phyloP scores from a whole-genome alignment of 2,329 filamentous ascomycete genomes.

The Myriosclerotinia curreyana region DNA sequence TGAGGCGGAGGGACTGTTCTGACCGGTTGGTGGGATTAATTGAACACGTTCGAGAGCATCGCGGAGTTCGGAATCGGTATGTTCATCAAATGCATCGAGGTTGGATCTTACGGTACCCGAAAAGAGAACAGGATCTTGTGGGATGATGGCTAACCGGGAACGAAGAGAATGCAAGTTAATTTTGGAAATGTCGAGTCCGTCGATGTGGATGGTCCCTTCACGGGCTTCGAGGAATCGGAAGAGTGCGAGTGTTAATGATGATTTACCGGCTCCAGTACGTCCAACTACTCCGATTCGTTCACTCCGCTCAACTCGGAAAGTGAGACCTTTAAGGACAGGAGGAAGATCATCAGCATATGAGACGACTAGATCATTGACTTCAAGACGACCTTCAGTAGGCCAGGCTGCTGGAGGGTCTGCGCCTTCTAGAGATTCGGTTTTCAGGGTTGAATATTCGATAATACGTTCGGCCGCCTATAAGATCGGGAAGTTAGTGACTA shows the following conservation, averaged over 20 bases:
- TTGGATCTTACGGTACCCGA: constrained; percentile 74
- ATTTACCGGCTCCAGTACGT: constrained; percentile 75
- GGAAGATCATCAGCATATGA: constrained; percentile 69
- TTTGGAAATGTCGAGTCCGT: constrained; percentile 71
- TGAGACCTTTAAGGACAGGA: constrained; percentile 66
- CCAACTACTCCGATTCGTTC: constrained; percentile 75
- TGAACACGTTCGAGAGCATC: constrained; percentile 70
- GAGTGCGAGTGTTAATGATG: constrained; percentile 68
- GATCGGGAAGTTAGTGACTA: not conserved
- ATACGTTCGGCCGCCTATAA: constrained; percentile 60
- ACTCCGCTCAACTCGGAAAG: constrained; percentile 62
- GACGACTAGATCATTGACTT: constrained; percentile 70
- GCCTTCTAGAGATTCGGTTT: constrained; percentile 64
- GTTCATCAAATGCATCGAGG: constrained; percentile 71
- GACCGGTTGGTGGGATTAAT: constrained; percentile 42
- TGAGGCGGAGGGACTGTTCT: constrained; percentile 41
- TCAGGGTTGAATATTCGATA: constrained; percentile 68
- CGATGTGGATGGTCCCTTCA: constrained; percentile 65
- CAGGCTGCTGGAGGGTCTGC: constrained; percentile 64
- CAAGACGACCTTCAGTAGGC: constrained; percentile 70
- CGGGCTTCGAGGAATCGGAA: constrained; percentile 74
- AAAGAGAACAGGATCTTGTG: constrained; percentile 79
- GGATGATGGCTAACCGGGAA: constrained; percentile 75
- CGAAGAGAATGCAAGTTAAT: constrained; percentile 68
- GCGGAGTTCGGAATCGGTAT: constrained; percentile 64